Percentiles rank a stretch among this genome's conserved stretches.
Evolutionary conservation across 805 yeast genomes (phyloP).

Genomic region (Tetrapisispora pingtungensis): DNA sequence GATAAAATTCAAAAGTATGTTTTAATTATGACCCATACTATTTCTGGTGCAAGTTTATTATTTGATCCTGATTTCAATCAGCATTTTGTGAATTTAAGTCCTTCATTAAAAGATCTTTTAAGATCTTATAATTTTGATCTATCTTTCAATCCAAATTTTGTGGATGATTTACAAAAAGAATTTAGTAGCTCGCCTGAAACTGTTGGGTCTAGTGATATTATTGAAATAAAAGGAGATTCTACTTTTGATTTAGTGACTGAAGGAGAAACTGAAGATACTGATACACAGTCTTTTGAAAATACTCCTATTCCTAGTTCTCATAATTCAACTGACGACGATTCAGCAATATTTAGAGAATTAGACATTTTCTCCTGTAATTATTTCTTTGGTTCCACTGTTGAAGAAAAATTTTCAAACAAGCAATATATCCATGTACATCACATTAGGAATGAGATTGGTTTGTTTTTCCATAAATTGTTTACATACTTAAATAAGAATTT

Average conservation of each 20-base stretch:
- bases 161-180: background rate
- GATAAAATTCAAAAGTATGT: constrained; percentile 51
- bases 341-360: constrained; percentile 40
- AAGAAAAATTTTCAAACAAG: constrained; percentile 32
- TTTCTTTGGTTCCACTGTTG: constrained; percentile 47
- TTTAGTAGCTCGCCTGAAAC: background rate
- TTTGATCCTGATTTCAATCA: constrained; percentile 59
- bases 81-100: background rate
- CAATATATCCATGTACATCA: constrained; percentile 46
- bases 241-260: background rate
- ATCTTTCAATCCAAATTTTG: background rate
- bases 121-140: constrained; percentile 13
- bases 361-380: constrained; percentile 54
- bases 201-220: constrained; percentile 13
- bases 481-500: constrained; percentile 37
- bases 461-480: constrained; percentile 48
- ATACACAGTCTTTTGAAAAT: background rate
- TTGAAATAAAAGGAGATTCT: constrained; percentile 14
- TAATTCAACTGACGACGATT: constrained; percentile 36
- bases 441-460: constrained; percentile 48
- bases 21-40: constrained; percentile 43
- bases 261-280: background rate
- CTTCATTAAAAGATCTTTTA: background rate
- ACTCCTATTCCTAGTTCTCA: constrained; percentile 27
- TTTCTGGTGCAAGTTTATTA: constrained; percentile 60